A percentile compares a stretch with the other conserved stretches of the same genome.
phyloP scores from a whole-genome alignment of 1,284 basidiomycete genomes.

The Leccinum huronense region DNA sequence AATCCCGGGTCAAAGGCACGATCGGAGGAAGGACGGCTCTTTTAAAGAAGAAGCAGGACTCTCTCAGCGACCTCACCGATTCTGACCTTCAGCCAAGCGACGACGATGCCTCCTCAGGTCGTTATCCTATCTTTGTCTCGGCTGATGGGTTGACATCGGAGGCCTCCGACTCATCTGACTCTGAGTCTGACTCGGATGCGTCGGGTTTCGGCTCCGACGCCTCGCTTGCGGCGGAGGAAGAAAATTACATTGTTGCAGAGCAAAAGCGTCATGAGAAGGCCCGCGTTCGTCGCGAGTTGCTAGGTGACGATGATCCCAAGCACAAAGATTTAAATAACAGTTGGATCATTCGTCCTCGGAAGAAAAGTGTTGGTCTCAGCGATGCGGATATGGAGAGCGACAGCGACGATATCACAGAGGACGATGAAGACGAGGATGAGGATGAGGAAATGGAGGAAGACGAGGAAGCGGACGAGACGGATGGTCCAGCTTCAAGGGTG shows the following conservation, averaged over 20 bases:
- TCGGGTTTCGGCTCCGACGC: constrained; percentile 54
- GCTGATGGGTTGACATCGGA: constrained; percentile 55
- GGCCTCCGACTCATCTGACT: constrained; percentile 44
- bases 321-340: constrained; percentile 49
- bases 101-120: constrained; percentile 39
- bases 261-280: constrained; percentile 45
- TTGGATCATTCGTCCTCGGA: constrained; percentile 69
- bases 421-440: constrained; percentile 48
- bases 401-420: constrained; percentile 44
- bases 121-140: constrained; percentile 68
- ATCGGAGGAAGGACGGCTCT: constrained; percentile 40
- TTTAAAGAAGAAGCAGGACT: constrained; percentile 34
- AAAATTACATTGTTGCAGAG: constrained; percentile 55
- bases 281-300: constrained; percentile 52
- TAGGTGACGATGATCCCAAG: constrained; percentile 51
- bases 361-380: constrained; percentile 61
- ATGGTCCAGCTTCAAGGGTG: constrained; percentile 43
- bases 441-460: constrained; percentile 42
- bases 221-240: constrained; percentile 60
- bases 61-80: constrained; percentile 37
- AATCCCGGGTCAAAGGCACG: constrained; percentile 41
- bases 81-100: constrained; percentile 31
- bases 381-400: constrained; percentile 58
- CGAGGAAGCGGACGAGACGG: constrained; percentile 44
- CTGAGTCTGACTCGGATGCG: constrained; percentile 33